Conservation (phyloP, 2,329 filamentous ascomycete species). For the Hyphodiscus sp. region DNA sequence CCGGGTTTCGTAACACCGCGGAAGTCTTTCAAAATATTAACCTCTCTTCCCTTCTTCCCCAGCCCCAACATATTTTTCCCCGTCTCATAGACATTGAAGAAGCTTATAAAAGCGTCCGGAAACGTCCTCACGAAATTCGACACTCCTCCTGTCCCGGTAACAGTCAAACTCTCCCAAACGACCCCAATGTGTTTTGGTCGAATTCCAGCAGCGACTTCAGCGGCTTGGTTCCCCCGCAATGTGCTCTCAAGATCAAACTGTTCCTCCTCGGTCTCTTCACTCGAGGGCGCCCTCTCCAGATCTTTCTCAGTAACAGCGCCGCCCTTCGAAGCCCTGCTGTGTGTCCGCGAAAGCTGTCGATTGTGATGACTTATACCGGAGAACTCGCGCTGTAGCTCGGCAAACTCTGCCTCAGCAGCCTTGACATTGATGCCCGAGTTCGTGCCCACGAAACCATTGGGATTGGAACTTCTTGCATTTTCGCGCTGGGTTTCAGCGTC, state of each 20-base stretch:
- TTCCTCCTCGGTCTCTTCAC: constrained; percentile 37
- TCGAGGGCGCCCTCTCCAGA: constrained; percentile 48
- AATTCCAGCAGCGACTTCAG: constrained; percentile 72
- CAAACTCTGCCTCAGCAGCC: constrained; percentile 64
- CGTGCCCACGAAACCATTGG: constrained; percentile 38
- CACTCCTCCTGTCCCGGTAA: constrained; percentile 67
- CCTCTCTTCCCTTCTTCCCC: constrained; percentile 62
- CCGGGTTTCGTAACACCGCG: constrained; percentile 67
- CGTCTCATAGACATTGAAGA: constrained; percentile 68
- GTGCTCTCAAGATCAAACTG: constrained; percentile 71
- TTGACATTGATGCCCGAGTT: constrained; percentile 48
- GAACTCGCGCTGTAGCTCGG: constrained; percentile 56
- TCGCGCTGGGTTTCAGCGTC: constrained; percentile 38
- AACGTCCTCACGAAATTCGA: constrained; percentile 69
- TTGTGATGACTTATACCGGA: constrained; percentile 50
- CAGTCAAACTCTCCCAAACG: constrained; percentile 70
- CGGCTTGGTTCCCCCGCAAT: constrained; percentile 63
- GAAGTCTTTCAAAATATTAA: constrained; percentile 69
- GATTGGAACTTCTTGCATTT: constrained; percentile 33
- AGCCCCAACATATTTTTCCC: constrained; percentile 56
- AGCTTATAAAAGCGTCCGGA: constrained; percentile 63
- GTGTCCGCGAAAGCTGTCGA: constrained; percentile 43
- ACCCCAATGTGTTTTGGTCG: constrained; percentile 74
- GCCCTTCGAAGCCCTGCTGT: constrained; percentile 29
- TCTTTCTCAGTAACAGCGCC: constrained; percentile 35